A percentile compares a stretch with the other conserved stretches of the same genome.
Evolutionary conservation across 2,329 filamentous ascomycete species (phyloP).

Genomic region (Cordyceps sp.): DNA sequence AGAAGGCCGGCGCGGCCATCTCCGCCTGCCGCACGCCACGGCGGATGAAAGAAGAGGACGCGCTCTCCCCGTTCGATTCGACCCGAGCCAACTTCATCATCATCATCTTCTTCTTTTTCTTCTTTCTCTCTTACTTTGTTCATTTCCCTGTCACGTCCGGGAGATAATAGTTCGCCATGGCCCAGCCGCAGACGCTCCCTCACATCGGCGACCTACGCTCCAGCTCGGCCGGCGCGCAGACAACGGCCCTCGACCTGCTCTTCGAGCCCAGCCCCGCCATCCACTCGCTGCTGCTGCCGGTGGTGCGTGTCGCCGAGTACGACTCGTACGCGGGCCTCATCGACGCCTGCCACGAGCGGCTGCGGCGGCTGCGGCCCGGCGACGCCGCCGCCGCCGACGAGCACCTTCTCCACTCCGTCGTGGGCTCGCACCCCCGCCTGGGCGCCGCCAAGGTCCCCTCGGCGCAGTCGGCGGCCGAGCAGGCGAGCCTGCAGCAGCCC

Average conservation of each 20-base stretch:
- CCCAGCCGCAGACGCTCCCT: slow-evolving; percentile 26
- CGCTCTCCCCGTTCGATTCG: too few species aligned
- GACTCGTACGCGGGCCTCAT: slow-evolving; percentile 55
- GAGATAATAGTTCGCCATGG: too few species aligned
- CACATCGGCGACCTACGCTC: slow-evolving; percentile 35
- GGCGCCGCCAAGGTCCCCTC: slow-evolving; percentile 73
- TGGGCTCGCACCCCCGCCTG: slow-evolving; percentile 69
- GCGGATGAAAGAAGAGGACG: too few species aligned
- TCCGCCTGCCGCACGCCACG: too few species aligned
- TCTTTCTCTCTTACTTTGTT: too few species aligned
- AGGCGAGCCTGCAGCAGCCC: slow-evolving; percentile 48
- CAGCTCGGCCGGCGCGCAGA: slow-evolving; percentile 37
- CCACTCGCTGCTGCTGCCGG: slow-evolving; percentile 52
- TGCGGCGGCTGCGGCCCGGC: slow-evolving; percentile 21
- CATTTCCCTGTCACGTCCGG: too few species aligned
- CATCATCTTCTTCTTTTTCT: too few species aligned
- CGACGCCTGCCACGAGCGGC: slow-evolving; percentile 42
- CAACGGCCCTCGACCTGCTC: slow-evolving; percentile 52
- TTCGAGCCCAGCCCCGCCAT: slow-evolving; percentile 72
- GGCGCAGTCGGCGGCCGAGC: slow-evolving; percentile 63
- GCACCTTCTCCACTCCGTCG: slow-evolving; percentile 49
- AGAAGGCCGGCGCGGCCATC: too few species aligned
- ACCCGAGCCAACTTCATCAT: too few species aligned
- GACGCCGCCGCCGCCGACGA: slow-evolving; percentile 14
- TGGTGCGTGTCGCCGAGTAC: slow-evolving; percentile 41